These are phyloP conservation scores for Lodderomyces elongisporus DNA, from an alignment of 1,139 yeast species.

Conservation along the genomic window DNA sequence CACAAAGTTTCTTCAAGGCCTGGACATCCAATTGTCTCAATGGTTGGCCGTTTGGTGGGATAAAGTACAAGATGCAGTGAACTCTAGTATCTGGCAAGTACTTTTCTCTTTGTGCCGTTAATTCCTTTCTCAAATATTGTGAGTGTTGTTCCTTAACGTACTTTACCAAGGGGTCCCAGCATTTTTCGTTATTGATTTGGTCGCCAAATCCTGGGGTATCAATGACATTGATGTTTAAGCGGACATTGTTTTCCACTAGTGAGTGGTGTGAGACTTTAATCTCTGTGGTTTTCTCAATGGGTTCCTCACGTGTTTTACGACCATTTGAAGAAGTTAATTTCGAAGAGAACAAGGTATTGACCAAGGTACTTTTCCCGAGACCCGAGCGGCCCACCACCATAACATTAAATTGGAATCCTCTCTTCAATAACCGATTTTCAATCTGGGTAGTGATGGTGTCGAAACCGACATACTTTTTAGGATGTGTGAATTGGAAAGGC, in stretches of 20 bases:
- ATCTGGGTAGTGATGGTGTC: constrained; percentile 95
- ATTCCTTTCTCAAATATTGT: constrained; percentile 86
- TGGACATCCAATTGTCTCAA: constrained; percentile 77
- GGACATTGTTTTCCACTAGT: constrained; percentile 80
- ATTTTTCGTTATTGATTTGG: constrained; percentile 90
- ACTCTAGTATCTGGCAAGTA: constrained; percentile 86
- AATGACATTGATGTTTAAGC: constrained; percentile 77
- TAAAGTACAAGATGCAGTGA: constrained; percentile 87
- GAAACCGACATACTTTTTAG: constrained; percentile 76
- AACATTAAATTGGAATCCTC: constrained; percentile 90
- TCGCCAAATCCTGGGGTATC: constrained; percentile 99
- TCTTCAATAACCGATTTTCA: constrained; percentile 82
- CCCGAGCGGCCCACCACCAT: constrained; percentile 97
- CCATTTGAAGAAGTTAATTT: constrained; percentile 73
- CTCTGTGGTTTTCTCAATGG: constrained; percentile 84
- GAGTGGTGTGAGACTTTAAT: constrained; percentile 67
- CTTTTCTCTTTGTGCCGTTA: constrained; percentile 91
- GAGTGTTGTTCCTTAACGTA: constrained; percentile 97
- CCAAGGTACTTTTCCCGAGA: constrained; percentile 85
- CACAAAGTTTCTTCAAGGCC: constrained; percentile 79
- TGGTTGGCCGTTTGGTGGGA: constrained; percentile 82
- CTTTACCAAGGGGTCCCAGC: constrained; percentile 95
- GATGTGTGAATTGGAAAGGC: constrained; percentile 20
- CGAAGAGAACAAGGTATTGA: constrained; percentile 85
- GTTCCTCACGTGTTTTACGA: constrained; percentile 59